Evolutionary conservation across 129 eudicot genomes (phyloP).

Genomic region (Flaveria sonorensis): DNA sequence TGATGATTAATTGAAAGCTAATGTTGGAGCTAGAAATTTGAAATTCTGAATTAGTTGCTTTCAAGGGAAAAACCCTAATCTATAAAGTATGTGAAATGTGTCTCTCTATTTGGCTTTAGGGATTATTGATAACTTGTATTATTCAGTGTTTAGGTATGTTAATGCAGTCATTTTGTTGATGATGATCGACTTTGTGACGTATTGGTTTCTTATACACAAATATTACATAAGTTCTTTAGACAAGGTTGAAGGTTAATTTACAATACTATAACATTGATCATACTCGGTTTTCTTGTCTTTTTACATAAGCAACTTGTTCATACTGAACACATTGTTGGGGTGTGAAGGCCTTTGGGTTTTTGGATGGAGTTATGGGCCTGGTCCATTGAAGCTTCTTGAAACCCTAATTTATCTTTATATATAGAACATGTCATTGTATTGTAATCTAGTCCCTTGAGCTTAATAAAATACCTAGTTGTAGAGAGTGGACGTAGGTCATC

Average conservation of each 20-base stretch:
- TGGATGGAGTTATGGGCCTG: too few species aligned
- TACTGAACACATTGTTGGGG: neutral
- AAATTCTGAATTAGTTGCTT: neutral
- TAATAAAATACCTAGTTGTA: too few species aligned
- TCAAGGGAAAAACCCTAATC: neutral
- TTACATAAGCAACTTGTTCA: neutral
- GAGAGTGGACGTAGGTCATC: too few species aligned
- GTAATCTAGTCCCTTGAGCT: too few species aligned
- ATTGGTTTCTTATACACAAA: neutral
- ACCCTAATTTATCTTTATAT: too few species aligned
- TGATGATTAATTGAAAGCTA: conserved; percentile 19
- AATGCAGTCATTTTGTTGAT: neutral
- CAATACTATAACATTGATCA: neutral
- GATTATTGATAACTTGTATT: neutral
- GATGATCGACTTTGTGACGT: neutral
- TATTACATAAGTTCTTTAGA: neutral
- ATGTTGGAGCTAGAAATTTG: conserved; percentile 7
- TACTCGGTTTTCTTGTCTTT: neutral
- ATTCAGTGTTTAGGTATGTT: neutral
- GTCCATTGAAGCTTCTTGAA: too few species aligned
- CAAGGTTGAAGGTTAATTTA: neutral
- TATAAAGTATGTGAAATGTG: neutral
- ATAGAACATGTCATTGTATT: too few species aligned
- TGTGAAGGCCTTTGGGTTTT: too few species aligned
- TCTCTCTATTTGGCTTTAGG: conserved; percentile 13